Conservation (phyloP, 257 asterid species). For the Mentha longifolia region DNA sequence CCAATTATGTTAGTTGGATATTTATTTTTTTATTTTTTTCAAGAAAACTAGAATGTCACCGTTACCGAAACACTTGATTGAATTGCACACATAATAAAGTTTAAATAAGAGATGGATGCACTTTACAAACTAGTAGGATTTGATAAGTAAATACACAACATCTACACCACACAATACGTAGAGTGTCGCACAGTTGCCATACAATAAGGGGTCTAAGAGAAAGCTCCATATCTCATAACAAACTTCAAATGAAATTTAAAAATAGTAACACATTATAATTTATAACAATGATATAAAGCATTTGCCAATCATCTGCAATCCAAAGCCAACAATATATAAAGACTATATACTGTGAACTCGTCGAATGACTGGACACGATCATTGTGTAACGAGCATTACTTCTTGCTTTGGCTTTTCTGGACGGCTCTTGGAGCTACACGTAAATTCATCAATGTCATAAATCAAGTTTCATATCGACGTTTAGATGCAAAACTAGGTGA, state of each 20-base stretch:
- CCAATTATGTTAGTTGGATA: no score
- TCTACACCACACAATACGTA: constrained; percentile 28
- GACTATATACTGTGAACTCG: not conserved
- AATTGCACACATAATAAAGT: constrained; percentile 23
- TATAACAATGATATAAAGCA: constrained; percentile 15
- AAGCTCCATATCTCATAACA: constrained; percentile 23
- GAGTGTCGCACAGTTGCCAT: not conserved
- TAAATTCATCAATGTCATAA: constrained; percentile 17
- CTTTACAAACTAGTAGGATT: constrained; percentile 32
- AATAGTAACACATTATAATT: not conserved
- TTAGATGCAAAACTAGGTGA: not conserved
- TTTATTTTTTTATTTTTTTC: no score
- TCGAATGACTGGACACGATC: constrained; percentile 24
- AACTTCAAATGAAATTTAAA: not conserved
- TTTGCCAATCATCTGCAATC: constrained; percentile 12
- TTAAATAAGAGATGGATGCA: constrained; percentile 8
- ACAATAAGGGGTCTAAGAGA: constrained; percentile 12
- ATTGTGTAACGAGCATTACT: not conserved
- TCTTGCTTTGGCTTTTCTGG: constrained; percentile 35
- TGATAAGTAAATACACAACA: constrained; percentile 12
- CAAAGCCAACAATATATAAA: constrained; percentile 28
- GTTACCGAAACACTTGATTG: no score
- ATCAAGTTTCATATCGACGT: not conserved
- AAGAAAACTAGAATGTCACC: no score
- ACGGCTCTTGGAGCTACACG: constrained; percentile 37